Evolutionary conservation across 164 flowering plant genomes (phyloP).

Genomic region (Macadamia tetraphylla): DNA sequence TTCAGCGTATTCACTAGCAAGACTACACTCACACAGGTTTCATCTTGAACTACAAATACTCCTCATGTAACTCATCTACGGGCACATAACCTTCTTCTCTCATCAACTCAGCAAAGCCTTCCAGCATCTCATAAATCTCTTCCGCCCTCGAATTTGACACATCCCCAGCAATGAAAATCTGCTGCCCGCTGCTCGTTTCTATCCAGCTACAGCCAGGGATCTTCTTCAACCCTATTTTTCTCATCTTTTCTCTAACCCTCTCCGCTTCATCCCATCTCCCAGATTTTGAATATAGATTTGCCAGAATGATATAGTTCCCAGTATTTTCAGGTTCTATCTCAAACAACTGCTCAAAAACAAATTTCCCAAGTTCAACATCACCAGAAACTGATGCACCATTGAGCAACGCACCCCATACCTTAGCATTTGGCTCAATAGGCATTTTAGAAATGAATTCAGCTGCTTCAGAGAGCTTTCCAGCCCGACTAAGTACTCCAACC

Average conservation of each 20-base stretch:
- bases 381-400: conserved; percentile 62
- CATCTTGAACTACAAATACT: conserved; percentile 7
- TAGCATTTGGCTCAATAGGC: conserved; percentile 68
- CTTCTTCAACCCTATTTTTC: conserved; percentile 50
- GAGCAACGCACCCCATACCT: conserved; percentile 81
- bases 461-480: conserved; percentile 67
- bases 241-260: conserved; percentile 55
- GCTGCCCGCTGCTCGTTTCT: conserved; percentile 37
- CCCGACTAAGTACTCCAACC: conserved; percentile 69
- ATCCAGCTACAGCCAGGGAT: conserved; percentile 71
- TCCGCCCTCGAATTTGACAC: conserved; percentile 27
- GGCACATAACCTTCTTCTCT: conserved; percentile 39
- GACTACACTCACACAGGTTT: not conserved
- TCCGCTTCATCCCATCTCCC: conserved; percentile 81
- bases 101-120: conserved; percentile 33
- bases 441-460: conserved; percentile 47
- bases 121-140: conserved; percentile 32
- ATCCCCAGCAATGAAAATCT: conserved; percentile 40
- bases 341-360: conserved; percentile 44
- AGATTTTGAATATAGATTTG: conserved; percentile 71
- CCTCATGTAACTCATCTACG: conserved; percentile 27
- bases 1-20: too few relatives aligned
- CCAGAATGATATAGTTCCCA: conserved; percentile 65
- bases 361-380: conserved; percentile 60
- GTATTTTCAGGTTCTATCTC: conserved; percentile 75